Base-by-base conservation (phyloP, 768 basidiomycete species). In the Suillus americanus region DNA sequence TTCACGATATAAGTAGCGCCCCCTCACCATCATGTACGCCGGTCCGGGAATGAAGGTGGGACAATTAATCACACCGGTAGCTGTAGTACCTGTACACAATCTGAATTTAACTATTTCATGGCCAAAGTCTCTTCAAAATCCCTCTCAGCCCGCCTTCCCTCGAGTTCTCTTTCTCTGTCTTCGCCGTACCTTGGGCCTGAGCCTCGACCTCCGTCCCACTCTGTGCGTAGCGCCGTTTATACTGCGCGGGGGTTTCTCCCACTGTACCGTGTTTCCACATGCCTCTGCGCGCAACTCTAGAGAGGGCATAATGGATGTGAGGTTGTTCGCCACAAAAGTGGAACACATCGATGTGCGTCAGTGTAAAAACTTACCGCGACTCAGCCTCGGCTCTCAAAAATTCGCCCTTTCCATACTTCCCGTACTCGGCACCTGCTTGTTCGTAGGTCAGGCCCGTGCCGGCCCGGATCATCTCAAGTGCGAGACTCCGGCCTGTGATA, bases 361-460 rank as follows among this genome's bases (percentile, higher is more conserved):
- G n/a, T n/a, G 45, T 2, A 25, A 20, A 35, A 1, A 73, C 85
- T 66, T 60, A 93, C 94, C 82, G 89, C 1, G 94, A 93, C 67
- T 85, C 80, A 1, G 76, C 78, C 74, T 96, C 89, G 5, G 88
- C 71, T 18, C 77, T 77, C 48, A 90, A 72, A 74, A 90, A 91
- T 53, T 77, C 79, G 3, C 88, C 89, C 64, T 90, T 85, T 2
- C 88, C 87, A 77, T 80, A 82, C 25, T 80, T 76, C 1, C 94
- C 94, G 66, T 96, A 92, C 69, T 90, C 91, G 18, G 91, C 94
- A 3, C 91, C 91, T 10, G 84, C 80, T 74, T 91, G 89, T 62
- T 86, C 84, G 70, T 97, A 97, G 0, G 85, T 88, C 0, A 85
- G 84, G 0, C 80, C 95, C 80, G 88, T 89, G 4, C 95, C 95